phyloP scores from a whole-genome alignment of 2,329 filamentous ascomycete genomes.

The Apiospora pterosperma region DNA sequence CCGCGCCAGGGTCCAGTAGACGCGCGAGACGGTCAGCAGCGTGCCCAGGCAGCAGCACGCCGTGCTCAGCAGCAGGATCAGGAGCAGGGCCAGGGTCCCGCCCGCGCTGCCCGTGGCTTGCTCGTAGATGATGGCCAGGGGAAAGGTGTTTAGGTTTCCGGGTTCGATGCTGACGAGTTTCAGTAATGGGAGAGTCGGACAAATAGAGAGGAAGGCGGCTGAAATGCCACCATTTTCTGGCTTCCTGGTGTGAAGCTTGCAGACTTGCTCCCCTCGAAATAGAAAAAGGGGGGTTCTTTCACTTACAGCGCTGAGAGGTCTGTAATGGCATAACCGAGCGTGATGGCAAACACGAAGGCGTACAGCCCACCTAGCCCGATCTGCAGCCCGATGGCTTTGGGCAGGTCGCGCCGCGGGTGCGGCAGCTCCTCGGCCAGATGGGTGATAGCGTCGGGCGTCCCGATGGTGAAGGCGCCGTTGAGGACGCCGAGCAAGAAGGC shows the following conservation, averaged over 20 bases:
- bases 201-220: neutral
- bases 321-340: slow-evolving; percentile 51
- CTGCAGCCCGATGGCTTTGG: slow-evolving; percentile 47
- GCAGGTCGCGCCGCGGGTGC: slow-evolving; percentile 42
- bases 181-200: neutral
- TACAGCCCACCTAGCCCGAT: slow-evolving; percentile 41
- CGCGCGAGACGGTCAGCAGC: slow-evolving; percentile 42
- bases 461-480: slow-evolving; percentile 64
- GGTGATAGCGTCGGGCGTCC: slow-evolving; percentile 60
- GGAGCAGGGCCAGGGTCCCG: slow-evolving; percentile 53
- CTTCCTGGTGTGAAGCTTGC: no score
- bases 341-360: slow-evolving; percentile 50
- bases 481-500: slow-evolving; percentile 64
- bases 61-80: slow-evolving; percentile 52
- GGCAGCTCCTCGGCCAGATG: slow-evolving; percentile 61
- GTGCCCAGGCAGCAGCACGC: slow-evolving; percentile 48
- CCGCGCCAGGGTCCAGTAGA: slow-evolving; percentile 53
- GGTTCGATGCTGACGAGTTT: slow-evolving; percentile 21
- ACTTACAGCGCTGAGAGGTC: slow-evolving; percentile 46
- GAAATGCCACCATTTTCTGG: no score
- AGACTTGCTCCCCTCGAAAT: neutral
- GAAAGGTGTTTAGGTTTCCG: slow-evolving; percentile 49
- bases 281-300: neutral
- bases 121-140: slow-evolving; percentile 61
- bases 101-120: slow-evolving; percentile 49